Evolutionary conservation across 1,284 basidiomycete genomes (phyloP), one percentile per base, ranked within the genome.

Genomic region (Irpex lacteus): DNA sequence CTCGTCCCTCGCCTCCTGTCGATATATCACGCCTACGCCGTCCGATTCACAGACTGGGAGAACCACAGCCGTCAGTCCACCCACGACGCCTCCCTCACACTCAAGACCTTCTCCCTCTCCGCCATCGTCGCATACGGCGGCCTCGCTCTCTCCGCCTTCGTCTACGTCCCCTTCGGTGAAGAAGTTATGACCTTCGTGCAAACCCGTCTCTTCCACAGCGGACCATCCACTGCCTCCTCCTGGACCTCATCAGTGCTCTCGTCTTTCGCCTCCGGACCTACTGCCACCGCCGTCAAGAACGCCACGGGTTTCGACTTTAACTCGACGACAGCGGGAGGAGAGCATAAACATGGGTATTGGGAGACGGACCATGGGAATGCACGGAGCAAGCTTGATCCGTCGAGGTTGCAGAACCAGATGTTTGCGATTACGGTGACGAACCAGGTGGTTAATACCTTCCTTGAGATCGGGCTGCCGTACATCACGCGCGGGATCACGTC

Each of bases 401-500:
- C 83, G 73, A 82, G 96, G 60, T 82, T 99, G 67, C 87, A 92
- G 75, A 89, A 91, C 59, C 95, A 98, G 81, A 91, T 99, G 82
- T 98, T 98, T 75, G 96, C 97, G 11, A 94, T 92, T 74, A 92
- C 90, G 40, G 95, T 98, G 2, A 98, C 97, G 18, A 95, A 94
- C 71, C 97, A 98, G 80, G 85, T 89, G 15, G 78, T 95, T 68
- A 89, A 92, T 71, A 90, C 91, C 0, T 90, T 96, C 74, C 80
- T 86, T 60, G 97, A 98, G 74, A 81, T 96, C 59, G 92, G 90
- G 0, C 77, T 98, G 15, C 97, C 97, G 0, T 96, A 85, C 71
- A 73, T 96, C 21, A 75, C 91, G 66, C 86, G 94, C 37, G 85
- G 81, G 34, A 76, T 91, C 44, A 77, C 81, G 54, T 80, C 85